Evolutionary conservation across 106 monocot genomes (phyloP).

Genomic region (Dioscorea dumetorum): DNA sequence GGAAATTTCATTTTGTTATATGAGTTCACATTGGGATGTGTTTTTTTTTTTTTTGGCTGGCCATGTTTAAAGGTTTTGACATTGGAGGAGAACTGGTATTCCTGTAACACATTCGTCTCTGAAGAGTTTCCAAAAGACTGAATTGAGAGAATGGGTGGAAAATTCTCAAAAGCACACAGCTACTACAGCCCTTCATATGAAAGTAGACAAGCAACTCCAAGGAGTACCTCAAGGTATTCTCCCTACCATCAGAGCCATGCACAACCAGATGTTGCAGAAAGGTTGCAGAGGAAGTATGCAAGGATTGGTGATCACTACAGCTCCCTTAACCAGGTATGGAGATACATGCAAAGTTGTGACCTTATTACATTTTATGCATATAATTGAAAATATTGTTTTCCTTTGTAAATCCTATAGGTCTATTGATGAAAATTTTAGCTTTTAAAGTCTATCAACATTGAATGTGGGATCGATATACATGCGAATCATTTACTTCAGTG

Average conservation of each 20-base stretch:
- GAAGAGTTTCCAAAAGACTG: background rate
- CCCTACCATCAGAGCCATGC: slow-evolving; percentile 23
- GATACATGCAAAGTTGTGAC: too few species aligned
- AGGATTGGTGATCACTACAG: slow-evolving; percentile 48
- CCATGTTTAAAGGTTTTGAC: too few species aligned
- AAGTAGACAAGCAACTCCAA: slow-evolving; percentile 12
- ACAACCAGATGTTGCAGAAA: slow-evolving; percentile 11
- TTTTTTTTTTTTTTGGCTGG: too few species aligned
- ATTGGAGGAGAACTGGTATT: too few species aligned
- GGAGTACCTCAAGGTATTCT: slow-evolving; percentile 20
- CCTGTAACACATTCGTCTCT: background rate
- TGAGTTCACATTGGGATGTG: too few species aligned
- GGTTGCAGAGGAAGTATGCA: slow-evolving; percentile 42
- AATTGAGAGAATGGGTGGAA: slow-evolving; percentile 36
- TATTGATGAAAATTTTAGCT: background rate
- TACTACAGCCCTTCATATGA: background rate
- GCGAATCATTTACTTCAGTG: too few species aligned
- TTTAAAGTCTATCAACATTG: background rate
- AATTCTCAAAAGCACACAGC: slow-evolving; percentile 17
- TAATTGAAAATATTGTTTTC: background rate
- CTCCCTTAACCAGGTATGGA: slow-evolving; percentile 38
- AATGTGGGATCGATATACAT: background rate
- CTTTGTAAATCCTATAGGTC: background rate
- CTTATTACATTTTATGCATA: too few species aligned
- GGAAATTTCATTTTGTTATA: too few species aligned